Percentiles rank a stretch among this genome's conserved stretches.
phyloP scores from a whole-genome alignment of 1,284 basidiomycete genomes.

The Cryptococcus sp. region DNA sequence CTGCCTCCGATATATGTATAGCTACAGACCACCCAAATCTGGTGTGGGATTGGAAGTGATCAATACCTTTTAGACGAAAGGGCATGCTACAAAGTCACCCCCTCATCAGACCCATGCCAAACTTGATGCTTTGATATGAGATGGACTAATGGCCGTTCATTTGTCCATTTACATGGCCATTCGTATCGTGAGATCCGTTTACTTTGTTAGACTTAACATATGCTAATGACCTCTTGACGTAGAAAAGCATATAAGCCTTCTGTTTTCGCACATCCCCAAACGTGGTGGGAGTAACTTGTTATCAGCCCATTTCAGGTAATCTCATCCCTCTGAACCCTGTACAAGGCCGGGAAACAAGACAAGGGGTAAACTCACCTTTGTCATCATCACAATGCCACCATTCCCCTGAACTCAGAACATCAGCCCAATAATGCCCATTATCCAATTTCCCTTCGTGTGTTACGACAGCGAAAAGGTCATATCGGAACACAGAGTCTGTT shows the following conservation, averaged over 20 bases:
- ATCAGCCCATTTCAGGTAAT: not conserved
- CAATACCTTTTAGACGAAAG: no score
- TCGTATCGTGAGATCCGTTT: constrained; percentile 13
- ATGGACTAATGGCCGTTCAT: no score
- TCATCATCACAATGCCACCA: constrained; percentile 97
- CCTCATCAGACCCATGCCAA: no score
- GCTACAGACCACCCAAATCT: no score
- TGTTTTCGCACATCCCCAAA: constrained; percentile 65
- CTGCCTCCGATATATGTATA: no score
- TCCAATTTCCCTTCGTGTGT: constrained; percentile 93
- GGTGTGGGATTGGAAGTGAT: no score
- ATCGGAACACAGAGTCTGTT: constrained; percentile 72
- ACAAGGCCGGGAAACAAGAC: no score
- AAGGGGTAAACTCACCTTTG: constrained; percentile 57
- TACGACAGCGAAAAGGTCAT: constrained; percentile 89
- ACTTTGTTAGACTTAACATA: constrained; percentile 49
- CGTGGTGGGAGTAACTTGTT: constrained; percentile 61
- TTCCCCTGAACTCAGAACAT: constrained; percentile 50
- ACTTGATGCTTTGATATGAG: no score
- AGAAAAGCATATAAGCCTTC: constrained; percentile 86
- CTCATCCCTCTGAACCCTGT: no score
- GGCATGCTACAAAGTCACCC: no score
- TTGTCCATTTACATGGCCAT: not conserved
- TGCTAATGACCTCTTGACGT: constrained; percentile 78
- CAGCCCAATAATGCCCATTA: constrained; percentile 75